phyloP scores from a whole-genome alignment of 2,329 filamentous ascomycete species.

The Fusarium setosum region DNA sequence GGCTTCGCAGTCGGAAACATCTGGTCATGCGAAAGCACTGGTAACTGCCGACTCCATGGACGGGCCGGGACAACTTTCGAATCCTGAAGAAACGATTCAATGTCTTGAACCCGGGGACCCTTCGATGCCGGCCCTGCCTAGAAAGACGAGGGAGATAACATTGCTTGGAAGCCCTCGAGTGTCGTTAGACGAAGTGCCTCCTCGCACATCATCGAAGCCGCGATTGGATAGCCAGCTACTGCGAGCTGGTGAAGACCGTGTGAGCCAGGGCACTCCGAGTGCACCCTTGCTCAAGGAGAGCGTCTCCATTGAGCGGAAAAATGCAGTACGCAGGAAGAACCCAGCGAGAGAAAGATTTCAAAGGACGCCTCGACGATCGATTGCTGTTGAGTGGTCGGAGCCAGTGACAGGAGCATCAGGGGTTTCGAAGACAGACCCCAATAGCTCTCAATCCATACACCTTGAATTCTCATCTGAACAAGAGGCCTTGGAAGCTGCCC shows the following conservation, averaged over 20 bases:
- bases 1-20: background rate
- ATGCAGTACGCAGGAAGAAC: slow-evolving; percentile 31
- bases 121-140: background rate
- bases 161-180: slow-evolving; percentile 23
- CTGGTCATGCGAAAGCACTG: background rate
- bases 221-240: background rate
- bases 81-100: background rate
- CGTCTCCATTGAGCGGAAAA: slow-evolving; percentile 26
- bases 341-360: slow-evolving; percentile 7
- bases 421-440: background rate
- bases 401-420: background rate
- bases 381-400: slow-evolving; percentile 24
- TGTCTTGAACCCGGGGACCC: background rate
- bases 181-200: slow-evolving; percentile 40
- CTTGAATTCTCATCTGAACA: slow-evolving; percentile 26
- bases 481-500: slow-evolving; percentile 27
- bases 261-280: background rate
- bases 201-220: slow-evolving; percentile 44
- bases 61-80: too few relatives aligned
- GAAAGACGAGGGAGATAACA: background rate
- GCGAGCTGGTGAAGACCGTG: background rate
- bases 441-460: background rate
- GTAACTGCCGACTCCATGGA: background rate
- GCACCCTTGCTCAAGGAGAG: background rate
- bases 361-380: background rate